A percentile compares a stretch with the other conserved stretches of the same genome.
Conservation (phyloP, 129 eudicot species). For the Erigeron canadensis region DNA sequence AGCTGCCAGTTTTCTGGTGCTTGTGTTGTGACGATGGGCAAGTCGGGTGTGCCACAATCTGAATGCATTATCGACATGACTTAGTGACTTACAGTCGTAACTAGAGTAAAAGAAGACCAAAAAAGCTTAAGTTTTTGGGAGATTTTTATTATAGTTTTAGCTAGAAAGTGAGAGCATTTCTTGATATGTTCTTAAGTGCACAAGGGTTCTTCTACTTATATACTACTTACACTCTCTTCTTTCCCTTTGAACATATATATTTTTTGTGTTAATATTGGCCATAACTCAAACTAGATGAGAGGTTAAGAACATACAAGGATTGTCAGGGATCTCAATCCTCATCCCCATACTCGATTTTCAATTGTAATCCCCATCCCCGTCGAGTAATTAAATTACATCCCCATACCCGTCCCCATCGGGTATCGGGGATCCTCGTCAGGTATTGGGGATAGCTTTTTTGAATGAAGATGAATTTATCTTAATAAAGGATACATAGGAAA, state of each 20-base stretch:
- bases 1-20: conserved; percentile 2
- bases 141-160: conserved; percentile 3
- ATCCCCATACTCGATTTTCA: no score
- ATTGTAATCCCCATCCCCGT: no score
- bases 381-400: no score
- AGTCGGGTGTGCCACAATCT: not conserved
- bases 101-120: not conserved
- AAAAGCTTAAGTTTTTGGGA: not conserved
- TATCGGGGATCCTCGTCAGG: no score
- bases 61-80: conserved; percentile 11
- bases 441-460: no score
- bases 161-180: not conserved
- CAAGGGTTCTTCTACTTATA: not conserved
- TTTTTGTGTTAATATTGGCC: no score
- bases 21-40: conserved; percentile 5
- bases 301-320: no score
- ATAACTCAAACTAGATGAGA: no score
- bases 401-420: no score
- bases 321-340: no score
- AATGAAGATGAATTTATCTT: no score
- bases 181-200: not conserved
- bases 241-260: not conserved
- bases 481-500: no score
- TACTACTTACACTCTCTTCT: not conserved
- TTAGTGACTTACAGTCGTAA: not conserved